Evolutionary conservation across 805 yeast genomes (phyloP).

Genomic region (Zygosaccharomyces rouxii): DNA sequence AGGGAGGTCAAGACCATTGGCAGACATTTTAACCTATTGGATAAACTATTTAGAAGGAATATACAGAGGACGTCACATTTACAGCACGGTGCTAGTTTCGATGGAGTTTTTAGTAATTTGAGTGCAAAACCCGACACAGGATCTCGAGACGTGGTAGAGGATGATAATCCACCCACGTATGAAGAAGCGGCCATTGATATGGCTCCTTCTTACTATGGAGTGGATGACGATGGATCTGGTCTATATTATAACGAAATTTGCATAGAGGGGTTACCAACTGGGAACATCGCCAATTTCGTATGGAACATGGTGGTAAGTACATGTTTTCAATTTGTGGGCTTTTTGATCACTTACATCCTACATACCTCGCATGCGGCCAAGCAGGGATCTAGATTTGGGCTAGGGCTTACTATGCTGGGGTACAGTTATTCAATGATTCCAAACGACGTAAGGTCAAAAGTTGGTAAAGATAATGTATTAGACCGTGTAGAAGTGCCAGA

Average conservation of each 20-base stretch:
- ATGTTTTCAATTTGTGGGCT: conserved; percentile 93
- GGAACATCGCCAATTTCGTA: conserved; percentile 76
- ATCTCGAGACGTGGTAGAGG: conserved; percentile 21
- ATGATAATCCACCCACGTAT: conserved; percentile 75
- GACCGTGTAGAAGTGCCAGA: conserved; percentile 49
- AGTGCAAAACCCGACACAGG: conserved; percentile 78
- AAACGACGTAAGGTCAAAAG: conserved; percentile 34
- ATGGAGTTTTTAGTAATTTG: conserved; percentile 91
- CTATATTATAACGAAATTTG: conserved; percentile 78
- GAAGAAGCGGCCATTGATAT: conserved; percentile 94
- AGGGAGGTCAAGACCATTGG: conserved; percentile 30
- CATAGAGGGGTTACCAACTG: conserved; percentile 94
- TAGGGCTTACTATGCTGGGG: conserved; percentile 77
- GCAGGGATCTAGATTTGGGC: conserved; percentile 89
- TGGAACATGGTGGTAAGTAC: conserved; percentile 89
- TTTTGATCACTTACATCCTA: conserved; percentile 78
- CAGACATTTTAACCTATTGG: conserved; percentile 39
- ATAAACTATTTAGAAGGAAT: conserved; percentile 33
- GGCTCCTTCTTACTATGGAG: conserved; percentile 95
- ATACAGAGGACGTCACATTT: conserved; percentile 14
- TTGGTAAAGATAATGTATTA: conserved; percentile 28
- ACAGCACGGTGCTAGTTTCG: conserved; percentile 38
- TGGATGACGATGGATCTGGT: conserved; percentile 60
- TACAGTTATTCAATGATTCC: conserved; percentile 61
- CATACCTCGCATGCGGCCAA: conserved; percentile 98